These are phyloP conservation scores for Trichoderma oligosporum DNA, from an alignment of 2,329 filamentous ascomycete genomes.

Conservation along the genomic window DNA sequence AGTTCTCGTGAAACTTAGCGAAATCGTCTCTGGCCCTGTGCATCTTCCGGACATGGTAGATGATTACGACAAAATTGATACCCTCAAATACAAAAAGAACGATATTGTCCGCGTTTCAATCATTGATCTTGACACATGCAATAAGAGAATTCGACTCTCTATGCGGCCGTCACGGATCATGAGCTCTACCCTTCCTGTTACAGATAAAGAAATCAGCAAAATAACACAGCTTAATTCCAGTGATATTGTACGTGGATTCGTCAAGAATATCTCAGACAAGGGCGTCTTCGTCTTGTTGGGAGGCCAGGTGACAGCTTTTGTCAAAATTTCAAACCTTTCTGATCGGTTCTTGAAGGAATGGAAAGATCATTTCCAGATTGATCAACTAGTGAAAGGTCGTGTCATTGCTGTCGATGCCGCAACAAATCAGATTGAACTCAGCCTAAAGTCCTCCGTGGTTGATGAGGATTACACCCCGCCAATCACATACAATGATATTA, in stretches of 20 bases:
- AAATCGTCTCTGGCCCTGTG: slow-evolving; percentile 73
- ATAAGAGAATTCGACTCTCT: slow-evolving; percentile 81
- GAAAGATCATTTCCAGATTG: slow-evolving; percentile 82
- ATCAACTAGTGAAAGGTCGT: slow-evolving; percentile 87
- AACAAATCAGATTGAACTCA: slow-evolving; percentile 74
- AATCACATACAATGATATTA: slow-evolving; percentile 71
- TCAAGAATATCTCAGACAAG: slow-evolving; percentile 85
- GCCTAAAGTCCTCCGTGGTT: slow-evolving; percentile 78
- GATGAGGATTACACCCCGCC: slow-evolving; percentile 74
- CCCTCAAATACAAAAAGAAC: slow-evolving; percentile 72
- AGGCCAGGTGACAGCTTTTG: slow-evolving; percentile 74
- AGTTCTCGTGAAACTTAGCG: slow-evolving; percentile 79
- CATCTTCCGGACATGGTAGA: slow-evolving; percentile 81
- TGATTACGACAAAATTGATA: slow-evolving; percentile 77
- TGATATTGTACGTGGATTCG: slow-evolving; percentile 82
- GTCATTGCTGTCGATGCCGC: slow-evolving; percentile 67
- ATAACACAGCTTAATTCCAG: slow-evolving; percentile 69
- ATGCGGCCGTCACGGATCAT: slow-evolving; percentile 82
- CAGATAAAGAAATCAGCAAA: slow-evolving; percentile 73
- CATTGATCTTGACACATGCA: slow-evolving; percentile 71
- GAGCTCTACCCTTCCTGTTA: slow-evolving; percentile 75
- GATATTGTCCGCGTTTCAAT: slow-evolving; percentile 86
- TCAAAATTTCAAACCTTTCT: slow-evolving; percentile 83
- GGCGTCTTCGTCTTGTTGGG: slow-evolving; percentile 84
- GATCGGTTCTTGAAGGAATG: slow-evolving; percentile 92